These are phyloP conservation scores for Aspergillus chevalieri DNA, from an alignment of 2,329 filamentous ascomycete genomes.

Conservation along the genomic window DNA sequence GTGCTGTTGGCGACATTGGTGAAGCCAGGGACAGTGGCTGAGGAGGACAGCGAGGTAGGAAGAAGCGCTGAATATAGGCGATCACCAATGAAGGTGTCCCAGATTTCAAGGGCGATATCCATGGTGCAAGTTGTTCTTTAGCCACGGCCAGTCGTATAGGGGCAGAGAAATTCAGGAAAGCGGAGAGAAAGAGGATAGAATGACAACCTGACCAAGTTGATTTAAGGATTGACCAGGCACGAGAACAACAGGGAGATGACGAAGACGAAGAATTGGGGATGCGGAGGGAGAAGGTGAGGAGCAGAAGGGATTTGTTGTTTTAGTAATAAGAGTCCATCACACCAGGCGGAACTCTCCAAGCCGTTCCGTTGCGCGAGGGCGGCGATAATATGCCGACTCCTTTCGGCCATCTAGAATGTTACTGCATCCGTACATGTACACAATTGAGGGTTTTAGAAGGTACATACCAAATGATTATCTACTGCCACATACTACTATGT, in stretches of 20 bases:
- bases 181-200: background rate
- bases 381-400: slow-evolving; percentile 7
- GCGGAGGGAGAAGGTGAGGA: background rate
- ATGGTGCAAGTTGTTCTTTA: slow-evolving; percentile 44
- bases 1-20: slow-evolving; percentile 51
- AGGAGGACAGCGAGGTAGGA: slow-evolving; percentile 54
- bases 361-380: slow-evolving; percentile 16
- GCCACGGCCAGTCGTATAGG: background rate
- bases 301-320: background rate
- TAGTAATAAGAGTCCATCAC: slow-evolving; percentile 15
- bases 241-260: background rate
- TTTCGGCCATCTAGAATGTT: background rate
- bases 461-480: no score
- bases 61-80: slow-evolving; percentile 65
- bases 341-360: slow-evolving; percentile 28
- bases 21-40: slow-evolving; percentile 47
- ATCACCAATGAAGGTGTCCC: slow-evolving; percentile 78
- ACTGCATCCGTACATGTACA: background rate
- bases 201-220: background rate
- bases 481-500: no score
- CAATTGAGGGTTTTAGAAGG: no score
- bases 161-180: background rate
- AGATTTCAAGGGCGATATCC: slow-evolving; percentile 85
- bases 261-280: background rate
- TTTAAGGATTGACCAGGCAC: no score